phyloP scores from a whole-genome alignment of 2,329 filamentous ascomycete species.

The Hortaea werneckii region DNA sequence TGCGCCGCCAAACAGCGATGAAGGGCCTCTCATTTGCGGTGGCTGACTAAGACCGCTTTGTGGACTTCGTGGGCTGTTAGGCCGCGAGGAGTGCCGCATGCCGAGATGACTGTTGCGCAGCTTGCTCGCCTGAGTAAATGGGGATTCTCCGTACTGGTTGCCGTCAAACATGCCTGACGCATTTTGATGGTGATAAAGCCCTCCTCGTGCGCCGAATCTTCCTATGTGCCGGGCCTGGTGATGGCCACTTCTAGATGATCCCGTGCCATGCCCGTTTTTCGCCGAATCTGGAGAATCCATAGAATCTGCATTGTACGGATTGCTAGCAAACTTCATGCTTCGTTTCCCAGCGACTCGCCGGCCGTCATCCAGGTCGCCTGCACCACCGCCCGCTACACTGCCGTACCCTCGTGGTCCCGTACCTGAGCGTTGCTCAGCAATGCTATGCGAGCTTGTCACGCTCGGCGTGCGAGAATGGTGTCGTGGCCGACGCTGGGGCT shows the following conservation, averaged over 20 bases:
- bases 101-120: slow-evolving; percentile 45
- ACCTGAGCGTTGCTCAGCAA: slow-evolving; percentile 46
- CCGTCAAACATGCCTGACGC: slow-evolving; percentile 62
- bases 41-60: slow-evolving; percentile 36
- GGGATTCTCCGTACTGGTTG: slow-evolving; percentile 46
- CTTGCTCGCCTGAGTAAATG: slow-evolving; percentile 63
- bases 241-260: slow-evolving; percentile 18
- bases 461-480: slow-evolving; percentile 93
- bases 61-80: slow-evolving; percentile 54
- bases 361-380: slow-evolving; percentile 57
- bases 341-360: slow-evolving; percentile 64
- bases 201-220: slow-evolving; percentile 59
- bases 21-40: slow-evolving; percentile 27
- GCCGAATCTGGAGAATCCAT: slow-evolving; percentile 37
- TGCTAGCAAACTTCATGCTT: slow-evolving; percentile 92
- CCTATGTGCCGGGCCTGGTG: slow-evolving; percentile 74
- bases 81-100: slow-evolving; percentile 37
- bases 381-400: slow-evolving; percentile 41
- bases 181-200: slow-evolving; percentile 39
- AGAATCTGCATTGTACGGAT: slow-evolving; percentile 50
- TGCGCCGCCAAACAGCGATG: slow-evolving; percentile 21
- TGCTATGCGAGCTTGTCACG: slow-evolving; percentile 68
- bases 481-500: slow-evolving; percentile 52
- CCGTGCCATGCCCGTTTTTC: slow-evolving; percentile 30
- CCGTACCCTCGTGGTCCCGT: neutral